Base-by-base conservation (phyloP, 2,329 filamentous ascomycete genomes). In the Pseudovirgaria hyperparasitica region DNA sequence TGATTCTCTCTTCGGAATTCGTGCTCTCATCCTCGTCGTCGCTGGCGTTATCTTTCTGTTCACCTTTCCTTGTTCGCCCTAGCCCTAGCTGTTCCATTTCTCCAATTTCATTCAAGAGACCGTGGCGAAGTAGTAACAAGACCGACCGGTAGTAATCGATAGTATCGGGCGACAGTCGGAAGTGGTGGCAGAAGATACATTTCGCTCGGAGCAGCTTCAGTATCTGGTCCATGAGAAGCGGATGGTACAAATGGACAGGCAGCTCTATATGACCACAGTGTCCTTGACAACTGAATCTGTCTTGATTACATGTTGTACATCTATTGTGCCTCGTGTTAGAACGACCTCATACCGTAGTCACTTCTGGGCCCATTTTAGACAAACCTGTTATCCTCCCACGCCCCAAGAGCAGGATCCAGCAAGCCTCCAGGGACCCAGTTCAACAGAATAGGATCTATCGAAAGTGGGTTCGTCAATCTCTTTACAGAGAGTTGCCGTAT, bases 251-350 rank as follows among this genome's bases (percentile, higher is more conserved):
- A 24, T 82, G 82, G 9, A 86, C 78, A 9, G 90, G 86, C 9
- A 98, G 74, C 43, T 94, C 84, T 52, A 98, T 92, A 50, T 98
- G 90, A 28, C 90, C 92, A 33, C 80, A 72, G 60, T 98, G 92
- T 31, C 92, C 92, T 5, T 87, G 84, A 52, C 92, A 98, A 42
- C 72, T 50, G 47, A 75, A 70, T 35, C 76, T 76, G 46, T 76
- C 80, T 39, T 92, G 68, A 41, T 87, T 82, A 60, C 90, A 98
- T 53, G 90, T 98, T 43, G 84, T 70, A 60, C 90, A 98, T 48
- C 84, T 92, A 18, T 6, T 14, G 9, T n/a, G 5, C 6, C 17
- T 12, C 4, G 10, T 22, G 19, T 30, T 23, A 30, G 24, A 7
- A 26, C n/a, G n/a, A n/a, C n/a, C n/a, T n/a, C n/a, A n/a, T n/a